Conservation (phyloP, 2,329 filamentous ascomycete genomes). For the Phyllosticta citrichinensis region DNA sequence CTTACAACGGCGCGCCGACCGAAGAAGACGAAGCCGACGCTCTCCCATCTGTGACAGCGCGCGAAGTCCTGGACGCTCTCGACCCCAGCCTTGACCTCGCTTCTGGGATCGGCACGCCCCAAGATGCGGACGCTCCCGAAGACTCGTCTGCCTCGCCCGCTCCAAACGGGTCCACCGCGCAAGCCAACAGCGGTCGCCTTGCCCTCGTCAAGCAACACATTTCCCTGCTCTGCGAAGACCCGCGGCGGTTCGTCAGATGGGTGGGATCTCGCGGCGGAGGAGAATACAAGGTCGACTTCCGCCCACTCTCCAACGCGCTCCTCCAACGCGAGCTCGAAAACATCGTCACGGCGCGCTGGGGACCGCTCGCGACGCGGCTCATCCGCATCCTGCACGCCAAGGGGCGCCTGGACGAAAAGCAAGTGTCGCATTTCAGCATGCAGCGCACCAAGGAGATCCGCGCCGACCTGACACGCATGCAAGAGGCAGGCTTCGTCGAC, state of each 20-base stretch:
- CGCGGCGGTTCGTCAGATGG: conserved; percentile 57
- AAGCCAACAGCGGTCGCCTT: conserved; percentile 15
- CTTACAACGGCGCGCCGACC: conserved; percentile 29
- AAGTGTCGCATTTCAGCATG: conserved; percentile 67
- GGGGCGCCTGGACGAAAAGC: conserved; percentile 92
- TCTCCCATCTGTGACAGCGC: conserved; percentile 28
- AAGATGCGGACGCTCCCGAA: conserved; percentile 21
- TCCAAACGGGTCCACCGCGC: not conserved
- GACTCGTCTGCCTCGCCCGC: conserved; percentile 20
- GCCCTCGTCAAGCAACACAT: conserved; percentile 57
- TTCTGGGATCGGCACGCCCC: conserved; percentile 19
- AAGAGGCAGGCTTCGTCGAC: conserved; percentile 76
- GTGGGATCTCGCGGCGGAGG: conserved; percentile 53
- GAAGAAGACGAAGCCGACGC: conserved; percentile 33
- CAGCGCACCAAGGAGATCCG: conserved; percentile 81
- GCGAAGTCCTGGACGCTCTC: conserved; percentile 33
- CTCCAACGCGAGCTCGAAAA: conserved; percentile 72
- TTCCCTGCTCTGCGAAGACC: conserved; percentile 60
- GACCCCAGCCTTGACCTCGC: conserved; percentile 31
- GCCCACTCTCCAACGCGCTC: conserved; percentile 58
- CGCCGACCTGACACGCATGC: conserved; percentile 73
- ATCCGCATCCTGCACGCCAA: conserved; percentile 74
- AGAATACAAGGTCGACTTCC: conserved; percentile 78
- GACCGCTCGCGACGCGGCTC: conserved; percentile 68
- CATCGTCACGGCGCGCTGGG: conserved; percentile 57